Base-by-base conservation (phyloP, 768 basidiomycete genomes). In the Naganishia antarctica region DNA sequence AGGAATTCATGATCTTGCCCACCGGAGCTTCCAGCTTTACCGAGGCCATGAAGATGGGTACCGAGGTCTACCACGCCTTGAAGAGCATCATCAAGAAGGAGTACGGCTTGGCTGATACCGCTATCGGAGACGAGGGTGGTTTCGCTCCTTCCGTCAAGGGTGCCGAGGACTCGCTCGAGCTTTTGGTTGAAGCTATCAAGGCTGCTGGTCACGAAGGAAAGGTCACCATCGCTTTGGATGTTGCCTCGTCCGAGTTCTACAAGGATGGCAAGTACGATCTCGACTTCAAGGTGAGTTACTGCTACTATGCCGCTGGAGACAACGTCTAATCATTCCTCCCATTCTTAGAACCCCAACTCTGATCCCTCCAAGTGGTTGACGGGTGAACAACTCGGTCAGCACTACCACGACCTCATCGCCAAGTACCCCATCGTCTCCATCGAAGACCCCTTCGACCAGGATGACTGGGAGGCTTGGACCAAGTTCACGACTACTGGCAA, bases 201-300 rank as follows among this genome's bases (percentile, higher is more conserved):
- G 90, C 91, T 82, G 93, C 96, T 26, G 96, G 96, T 44, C 97
- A 96, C 80, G 89, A 94, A 78, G 96, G 91, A 76, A 96, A 96
- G 82, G 87, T 99, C 81, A 90, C 97, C 81, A 98, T 99, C 78
- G 94, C 89, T 65, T 89, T 99, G 70, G 94, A 96, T 74, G 93
- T 96, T 70, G 96, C 96, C 62, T 96, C 93, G 1, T 97, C 94
- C 79, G 96, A 99, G 80, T 99, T 99, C 84, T 99, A 91, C 87
- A 98, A 96, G 86, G 92, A 97, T 5, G 94, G 93, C 72, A 97
- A 97, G 82, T 99, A 99, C 80, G 94, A 98, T 76, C 81, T 98
- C 67, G 92, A 97, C 71, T 74, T 74, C 73, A 57, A 57, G 53
- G 76, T 75, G 61, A 49, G 71, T 69, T 46, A 37, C 7, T 9